Evolutionary conservation across 2,329 filamentous ascomycete species (phyloP).

Genomic region (Colletotrichum tamarilloi): DNA sequence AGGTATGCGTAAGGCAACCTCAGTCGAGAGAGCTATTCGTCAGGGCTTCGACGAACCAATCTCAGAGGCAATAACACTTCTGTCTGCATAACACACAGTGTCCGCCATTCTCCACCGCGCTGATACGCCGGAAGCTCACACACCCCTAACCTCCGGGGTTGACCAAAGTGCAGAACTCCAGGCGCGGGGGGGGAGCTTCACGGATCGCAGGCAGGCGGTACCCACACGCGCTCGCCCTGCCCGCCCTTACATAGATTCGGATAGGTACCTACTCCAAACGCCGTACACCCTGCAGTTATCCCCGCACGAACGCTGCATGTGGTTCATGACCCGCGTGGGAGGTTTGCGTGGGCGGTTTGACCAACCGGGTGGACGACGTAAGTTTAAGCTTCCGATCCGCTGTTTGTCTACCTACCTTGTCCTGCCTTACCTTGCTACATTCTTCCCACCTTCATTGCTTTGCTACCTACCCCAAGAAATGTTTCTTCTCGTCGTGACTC

Average conservation of each 20-base stretch:
- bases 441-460: not conserved
- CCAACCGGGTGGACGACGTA: conserved; percentile 25
- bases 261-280: too few relatives aligned
- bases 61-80: not conserved
- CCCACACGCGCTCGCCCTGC: not conserved
- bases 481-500: not conserved
- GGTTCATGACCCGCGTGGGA: not conserved
- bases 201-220: not conserved
- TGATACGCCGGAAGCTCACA: conserved; percentile 31
- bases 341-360: not conserved
- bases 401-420: too few relatives aligned
- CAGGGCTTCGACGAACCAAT: too few relatives aligned
- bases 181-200: not conserved
- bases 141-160: conserved; percentile 2
- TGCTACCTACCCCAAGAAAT: not conserved
- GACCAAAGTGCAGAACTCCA: not conserved
- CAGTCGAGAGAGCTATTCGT: too few relatives aligned
- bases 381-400: conserved; percentile 29
- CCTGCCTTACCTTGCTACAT: not conserved
- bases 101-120: conserved; percentile 9
- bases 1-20: not conserved
- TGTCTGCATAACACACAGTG: conserved; percentile 9
- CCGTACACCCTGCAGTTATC: not conserved
- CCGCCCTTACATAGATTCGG: too few relatives aligned
- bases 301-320: not conserved